These are phyloP conservation scores for Monilinia polystroma DNA, from an alignment of 2,329 filamentous ascomycete genomes.

Conservation along the genomic window DNA sequence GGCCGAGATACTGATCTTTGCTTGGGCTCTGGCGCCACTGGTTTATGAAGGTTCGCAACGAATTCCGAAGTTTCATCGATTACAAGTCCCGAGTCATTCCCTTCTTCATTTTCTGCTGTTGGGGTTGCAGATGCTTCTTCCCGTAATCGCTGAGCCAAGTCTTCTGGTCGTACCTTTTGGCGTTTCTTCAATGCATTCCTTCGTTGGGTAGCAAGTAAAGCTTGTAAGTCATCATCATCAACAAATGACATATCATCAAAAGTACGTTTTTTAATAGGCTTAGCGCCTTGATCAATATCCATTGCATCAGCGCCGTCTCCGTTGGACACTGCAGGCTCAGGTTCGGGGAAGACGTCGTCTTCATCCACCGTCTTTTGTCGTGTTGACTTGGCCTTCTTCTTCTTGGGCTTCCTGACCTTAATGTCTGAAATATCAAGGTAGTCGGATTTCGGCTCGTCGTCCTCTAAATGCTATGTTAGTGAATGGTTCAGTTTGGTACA, in stretches of 20 bases:
- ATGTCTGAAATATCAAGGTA: constrained; percentile 84
- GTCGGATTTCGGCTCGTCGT: constrained; percentile 72
- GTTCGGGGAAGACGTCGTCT: constrained; percentile 54
- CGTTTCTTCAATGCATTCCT: constrained; percentile 85
- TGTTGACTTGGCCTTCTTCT: constrained; percentile 78
- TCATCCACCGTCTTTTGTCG: constrained; percentile 67
- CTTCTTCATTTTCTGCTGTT: constrained; percentile 58
- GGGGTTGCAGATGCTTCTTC: constrained; percentile 56
- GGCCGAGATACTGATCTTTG: constrained; percentile 41
- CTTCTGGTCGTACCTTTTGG: constrained; percentile 81
- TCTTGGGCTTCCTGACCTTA: constrained; percentile 94
- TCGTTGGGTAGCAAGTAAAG: constrained; percentile 78
- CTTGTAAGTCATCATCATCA: constrained; percentile 91
- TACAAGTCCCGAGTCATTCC: constrained; percentile 66
- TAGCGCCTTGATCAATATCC: constrained; percentile 68
- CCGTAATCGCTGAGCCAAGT: constrained; percentile 76
- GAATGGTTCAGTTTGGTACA: constrained; percentile 27
- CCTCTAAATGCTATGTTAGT: constrained; percentile 45
- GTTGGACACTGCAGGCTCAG: constrained; percentile 38
- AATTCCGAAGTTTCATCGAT: constrained; percentile 97
- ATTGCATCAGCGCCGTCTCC: constrained; percentile 55
- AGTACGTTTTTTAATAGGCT: constrained; percentile 59
- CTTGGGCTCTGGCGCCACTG: constrained; percentile 54
- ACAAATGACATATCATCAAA: constrained; percentile 68
- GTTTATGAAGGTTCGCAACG: constrained; percentile 77